phyloP scores from a whole-genome alignment of 441 rosid species.

The Gossypium trilobum region DNA sequence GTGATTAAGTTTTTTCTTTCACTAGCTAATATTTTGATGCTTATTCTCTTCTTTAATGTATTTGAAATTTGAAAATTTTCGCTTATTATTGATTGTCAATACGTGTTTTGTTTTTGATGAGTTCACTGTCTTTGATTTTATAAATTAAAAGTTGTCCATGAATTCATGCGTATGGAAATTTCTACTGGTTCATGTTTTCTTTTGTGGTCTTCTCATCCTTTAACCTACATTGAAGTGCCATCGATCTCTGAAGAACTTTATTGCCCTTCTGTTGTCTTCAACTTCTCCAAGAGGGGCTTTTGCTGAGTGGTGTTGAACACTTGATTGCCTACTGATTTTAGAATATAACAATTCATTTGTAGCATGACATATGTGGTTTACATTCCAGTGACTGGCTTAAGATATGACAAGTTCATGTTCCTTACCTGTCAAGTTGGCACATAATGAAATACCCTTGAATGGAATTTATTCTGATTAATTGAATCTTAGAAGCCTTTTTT shows the following conservation, averaged over 20 bases:
- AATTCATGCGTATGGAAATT: neutral
- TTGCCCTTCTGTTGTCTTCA: neutral
- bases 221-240: neutral
- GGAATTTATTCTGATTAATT: constrained; percentile 6
- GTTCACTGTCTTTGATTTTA: neutral
- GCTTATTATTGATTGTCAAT: neutral
- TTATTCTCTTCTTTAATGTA: neutral
- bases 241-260: neutral
- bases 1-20: constrained; percentile 23
- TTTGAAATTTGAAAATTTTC: neutral
- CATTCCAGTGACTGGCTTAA: neutral
- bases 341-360: neutral
- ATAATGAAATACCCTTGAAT: constrained; percentile 6
- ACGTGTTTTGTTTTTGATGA: neutral
- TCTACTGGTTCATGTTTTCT: neutral
- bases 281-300: neutral
- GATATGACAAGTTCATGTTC: neutral
- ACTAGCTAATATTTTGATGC: neutral
- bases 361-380: neutral
- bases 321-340: neutral
- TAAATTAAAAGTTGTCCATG: neutral
- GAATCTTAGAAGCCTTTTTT: constrained; percentile 7
- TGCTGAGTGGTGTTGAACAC: neutral
- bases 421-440: neutral
- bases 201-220: neutral